These are phyloP conservation scores for Salvia hispanica DNA, from an alignment of 257 asterid genomes.

Conservation along the genomic window DNA sequence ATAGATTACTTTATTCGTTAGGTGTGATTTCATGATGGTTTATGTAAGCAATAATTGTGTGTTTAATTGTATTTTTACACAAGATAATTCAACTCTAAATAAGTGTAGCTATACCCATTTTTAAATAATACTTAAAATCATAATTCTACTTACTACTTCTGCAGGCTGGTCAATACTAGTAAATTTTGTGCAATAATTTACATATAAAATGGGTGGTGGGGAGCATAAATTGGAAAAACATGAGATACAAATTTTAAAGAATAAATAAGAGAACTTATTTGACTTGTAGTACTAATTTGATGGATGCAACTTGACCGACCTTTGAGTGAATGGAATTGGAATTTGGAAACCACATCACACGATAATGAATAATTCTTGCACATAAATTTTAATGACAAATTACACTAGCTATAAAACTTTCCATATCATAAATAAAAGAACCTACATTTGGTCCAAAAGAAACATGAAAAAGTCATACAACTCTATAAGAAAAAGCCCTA, in stretches of 20 bases:
- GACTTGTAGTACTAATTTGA: slow-evolving; percentile 7
- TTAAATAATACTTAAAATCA: not conserved
- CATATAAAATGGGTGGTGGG: not conserved
- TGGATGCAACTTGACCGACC: slow-evolving; percentile 30
- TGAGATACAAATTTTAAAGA: slow-evolving; percentile 7
- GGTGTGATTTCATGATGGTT: slow-evolving; percentile 28
- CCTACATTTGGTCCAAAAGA: slow-evolving; percentile 28
- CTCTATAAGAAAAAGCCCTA: slow-evolving; percentile 32
- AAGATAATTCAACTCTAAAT: slow-evolving; percentile 24
- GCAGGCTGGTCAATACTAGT: slow-evolving; percentile 9
- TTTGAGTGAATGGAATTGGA: slow-evolving; percentile 24
- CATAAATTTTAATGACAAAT: not conserved
- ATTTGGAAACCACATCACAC: slow-evolving; percentile 22
- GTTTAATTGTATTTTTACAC: not conserved
- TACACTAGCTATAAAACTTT: not conserved
- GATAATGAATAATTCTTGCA: slow-evolving; percentile 12
- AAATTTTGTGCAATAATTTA: slow-evolving; percentile 11
- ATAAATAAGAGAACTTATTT: not conserved
- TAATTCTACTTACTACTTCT: slow-evolving; percentile 13
- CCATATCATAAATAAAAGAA: slow-evolving; percentile 3
- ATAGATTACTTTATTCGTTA: slow-evolving; percentile 26
- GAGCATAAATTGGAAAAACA: slow-evolving; percentile 2
- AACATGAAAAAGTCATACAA: slow-evolving; percentile 34
- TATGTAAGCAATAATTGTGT: slow-evolving; percentile 30
- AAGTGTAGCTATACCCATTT: not conserved